Percentiles rank a stretch among this genome's conserved stretches.
These are phyloP conservation scores for Sarocladiaceae sp. DNA, from an alignment of 2,329 filamentous ascomycete species.

Conservation along the genomic window DNA sequence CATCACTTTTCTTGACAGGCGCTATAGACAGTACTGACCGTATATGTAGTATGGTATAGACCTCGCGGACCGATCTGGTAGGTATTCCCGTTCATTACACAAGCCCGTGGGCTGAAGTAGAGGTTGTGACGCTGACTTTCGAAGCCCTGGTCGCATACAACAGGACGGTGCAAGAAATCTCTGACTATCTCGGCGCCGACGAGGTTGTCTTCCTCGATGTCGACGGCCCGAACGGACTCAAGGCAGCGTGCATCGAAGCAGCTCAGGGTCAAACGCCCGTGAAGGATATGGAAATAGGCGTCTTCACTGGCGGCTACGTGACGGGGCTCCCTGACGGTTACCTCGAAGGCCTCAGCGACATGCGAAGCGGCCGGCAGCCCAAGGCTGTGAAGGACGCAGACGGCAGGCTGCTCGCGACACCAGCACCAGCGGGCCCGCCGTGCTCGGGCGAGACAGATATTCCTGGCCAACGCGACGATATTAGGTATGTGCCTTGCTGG, in stretches of 20 bases:
- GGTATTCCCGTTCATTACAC: slow-evolving; percentile 2
- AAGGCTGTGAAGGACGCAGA: no score
- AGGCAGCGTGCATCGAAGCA: slow-evolving; percentile 70
- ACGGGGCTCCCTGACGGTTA: no score
- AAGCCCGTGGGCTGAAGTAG: background rate
- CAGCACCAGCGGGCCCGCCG: no score
- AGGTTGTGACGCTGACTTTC: background rate
- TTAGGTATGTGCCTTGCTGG: no score
- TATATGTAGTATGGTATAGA: slow-evolving; percentile 33
- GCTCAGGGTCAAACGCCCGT: slow-evolving; percentile 51
- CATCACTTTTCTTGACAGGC: background rate
- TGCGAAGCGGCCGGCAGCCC: no score
- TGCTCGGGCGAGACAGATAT: no score
- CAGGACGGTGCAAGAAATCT: slow-evolving; percentile 34
- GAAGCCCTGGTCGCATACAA: slow-evolving; percentile 39
- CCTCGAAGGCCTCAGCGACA: no score
- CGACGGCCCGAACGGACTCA: slow-evolving; percentile 76
- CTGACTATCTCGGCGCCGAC: slow-evolving; percentile 37
- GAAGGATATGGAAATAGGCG: slow-evolving; percentile 78
- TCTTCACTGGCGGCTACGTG: slow-evolving; percentile 90
- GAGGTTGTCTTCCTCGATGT: slow-evolving; percentile 58
- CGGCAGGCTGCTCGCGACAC: no score
- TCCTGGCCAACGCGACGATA: no score
- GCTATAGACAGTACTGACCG: slow-evolving; percentile 24
- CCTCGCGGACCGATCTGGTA: slow-evolving; percentile 35